phyloP scores from a whole-genome alignment of 2,329 filamentous ascomycete genomes.

The Epichloe amarillans region DNA sequence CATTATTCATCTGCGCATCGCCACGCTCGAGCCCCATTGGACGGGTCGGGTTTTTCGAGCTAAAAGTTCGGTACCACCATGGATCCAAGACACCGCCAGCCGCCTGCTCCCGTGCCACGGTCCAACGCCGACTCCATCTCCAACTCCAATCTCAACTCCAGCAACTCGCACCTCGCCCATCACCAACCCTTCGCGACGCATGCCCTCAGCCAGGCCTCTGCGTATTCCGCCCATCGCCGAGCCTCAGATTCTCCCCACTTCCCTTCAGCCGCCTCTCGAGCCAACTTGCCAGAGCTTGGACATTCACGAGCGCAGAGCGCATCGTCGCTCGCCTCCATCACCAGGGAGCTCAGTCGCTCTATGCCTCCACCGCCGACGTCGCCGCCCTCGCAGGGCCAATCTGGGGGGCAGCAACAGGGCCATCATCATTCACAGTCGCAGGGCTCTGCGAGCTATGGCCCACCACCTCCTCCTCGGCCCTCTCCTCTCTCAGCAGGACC shows the following conservation, averaged over 20 bases:
- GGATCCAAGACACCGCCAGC: conserved; percentile 17
- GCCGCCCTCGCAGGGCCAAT: conserved; percentile 24
- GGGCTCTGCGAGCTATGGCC: conserved; percentile 26
- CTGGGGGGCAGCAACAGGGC: conserved; percentile 12
- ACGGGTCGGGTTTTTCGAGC: conserved; percentile 18
- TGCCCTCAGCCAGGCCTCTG: conserved; percentile 7
- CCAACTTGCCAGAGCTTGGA: conserved; percentile 19
- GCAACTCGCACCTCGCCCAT: conserved; percentile 4
- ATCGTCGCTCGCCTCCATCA: conserved; percentile 29
- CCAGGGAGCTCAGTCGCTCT: conserved; percentile 22
- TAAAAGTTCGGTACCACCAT: conserved; percentile 22
- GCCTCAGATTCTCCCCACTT: conserved; percentile 32
- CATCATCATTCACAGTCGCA: conserved; percentile 18
- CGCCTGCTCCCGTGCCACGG: conserved; percentile 8
- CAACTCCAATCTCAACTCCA: background rate
- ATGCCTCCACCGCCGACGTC: conserved; percentile 34
- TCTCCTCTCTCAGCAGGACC: conserved; percentile 30
- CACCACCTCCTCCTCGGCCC: conserved; percentile 32
- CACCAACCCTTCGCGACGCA: conserved; percentile 3
- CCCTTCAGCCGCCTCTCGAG: conserved; percentile 17
- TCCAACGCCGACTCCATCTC: conserved; percentile 2
- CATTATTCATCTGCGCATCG: background rate
- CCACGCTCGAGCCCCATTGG: conserved; percentile 1
- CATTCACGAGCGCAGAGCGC: conserved; percentile 31
- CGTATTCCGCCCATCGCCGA: conserved; percentile 23